Conservation (phyloP, 2,329 filamentous ascomycete species). For the Coleophoma eucalyptorum region DNA sequence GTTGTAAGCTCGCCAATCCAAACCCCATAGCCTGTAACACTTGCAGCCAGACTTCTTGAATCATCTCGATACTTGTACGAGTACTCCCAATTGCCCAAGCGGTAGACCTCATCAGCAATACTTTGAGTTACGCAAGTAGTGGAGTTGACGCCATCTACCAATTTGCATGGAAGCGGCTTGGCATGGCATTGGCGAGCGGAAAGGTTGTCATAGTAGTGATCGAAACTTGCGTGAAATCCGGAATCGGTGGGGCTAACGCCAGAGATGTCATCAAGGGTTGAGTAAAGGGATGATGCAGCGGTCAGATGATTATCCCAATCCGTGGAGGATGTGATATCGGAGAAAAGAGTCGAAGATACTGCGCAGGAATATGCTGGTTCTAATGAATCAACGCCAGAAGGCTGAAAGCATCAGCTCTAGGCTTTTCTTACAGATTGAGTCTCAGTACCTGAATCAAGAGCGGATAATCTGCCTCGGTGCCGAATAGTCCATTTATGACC, state of each 20-base stretch:
- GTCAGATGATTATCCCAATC: slow-evolving; percentile 64
- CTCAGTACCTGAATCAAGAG: slow-evolving; percentile 41
- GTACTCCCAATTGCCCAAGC: slow-evolving; percentile 79
- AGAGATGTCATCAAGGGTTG: slow-evolving; percentile 62
- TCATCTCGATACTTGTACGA: slow-evolving; percentile 71
- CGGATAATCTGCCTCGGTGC: slow-evolving; percentile 35
- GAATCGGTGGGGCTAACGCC: slow-evolving; percentile 52
- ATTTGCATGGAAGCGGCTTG: slow-evolving; percentile 67
- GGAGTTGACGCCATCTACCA: slow-evolving; percentile 39
- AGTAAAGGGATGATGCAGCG: slow-evolving; percentile 50
- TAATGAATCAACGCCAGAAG: slow-evolving; percentile 62
- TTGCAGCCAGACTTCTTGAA: slow-evolving; percentile 56
- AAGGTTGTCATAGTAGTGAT: slow-evolving; percentile 84
- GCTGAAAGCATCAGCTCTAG: slow-evolving; percentile 10
- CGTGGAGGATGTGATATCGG: slow-evolving; percentile 39
- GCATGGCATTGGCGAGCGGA: slow-evolving; percentile 74
- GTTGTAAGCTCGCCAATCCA: slow-evolving; percentile 69
- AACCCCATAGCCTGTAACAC: slow-evolving; percentile 61
- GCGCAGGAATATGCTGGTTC: slow-evolving; percentile 70
- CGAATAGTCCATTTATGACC: slow-evolving; percentile 69
- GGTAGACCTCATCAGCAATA: slow-evolving; percentile 66
- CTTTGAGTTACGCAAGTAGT: slow-evolving; percentile 57
- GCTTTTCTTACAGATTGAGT: no score
- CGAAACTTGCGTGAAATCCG: slow-evolving; percentile 68
- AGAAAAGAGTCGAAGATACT: slow-evolving; percentile 39